Evolutionary conservation across 345 rosid species (phyloP).

Genomic region (Murraya paniculata): DNA sequence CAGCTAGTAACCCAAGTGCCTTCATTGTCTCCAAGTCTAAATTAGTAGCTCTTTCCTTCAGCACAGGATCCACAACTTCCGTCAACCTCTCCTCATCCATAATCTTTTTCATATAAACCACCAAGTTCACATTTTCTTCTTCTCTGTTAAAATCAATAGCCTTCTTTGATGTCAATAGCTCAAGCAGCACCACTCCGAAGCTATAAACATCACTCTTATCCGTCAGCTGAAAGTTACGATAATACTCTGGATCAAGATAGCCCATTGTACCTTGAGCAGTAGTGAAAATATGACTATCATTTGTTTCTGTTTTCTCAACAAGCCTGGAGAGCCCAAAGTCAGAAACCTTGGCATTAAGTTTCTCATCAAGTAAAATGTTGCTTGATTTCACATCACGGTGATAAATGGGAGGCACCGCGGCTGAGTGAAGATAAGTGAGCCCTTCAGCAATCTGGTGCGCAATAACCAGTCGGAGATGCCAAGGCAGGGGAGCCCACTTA

Average conservation of each 20-base stretch:
- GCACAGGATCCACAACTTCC: slow-evolving; percentile 36
- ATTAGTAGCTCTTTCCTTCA: slow-evolving; percentile 27
- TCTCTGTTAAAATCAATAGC: slow-evolving; percentile 41
- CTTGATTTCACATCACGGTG: slow-evolving; percentile 55
- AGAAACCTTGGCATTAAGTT: slow-evolving; percentile 40
- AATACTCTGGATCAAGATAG: slow-evolving; percentile 51
- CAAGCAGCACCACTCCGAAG: slow-evolving; percentile 51
- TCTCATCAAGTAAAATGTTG: slow-evolving; percentile 50
- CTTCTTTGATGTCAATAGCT: slow-evolving; percentile 44
- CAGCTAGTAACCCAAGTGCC: slow-evolving; percentile 43
- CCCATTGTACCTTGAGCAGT: slow-evolving; percentile 57
- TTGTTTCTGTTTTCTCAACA: slow-evolving; percentile 22
- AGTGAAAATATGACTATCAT: slow-evolving; percentile 47
- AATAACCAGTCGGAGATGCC: slow-evolving; percentile 38
- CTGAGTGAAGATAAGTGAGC: slow-evolving; percentile 44
- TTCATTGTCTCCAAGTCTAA: slow-evolving; percentile 48
- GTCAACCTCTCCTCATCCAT: slow-evolving; percentile 37
- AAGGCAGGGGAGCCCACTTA: slow-evolving; percentile 18
- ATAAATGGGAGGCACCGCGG: slow-evolving; percentile 45
- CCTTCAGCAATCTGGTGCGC: slow-evolving; percentile 43
- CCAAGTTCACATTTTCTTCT: slow-evolving; percentile 46
- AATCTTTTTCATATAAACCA: slow-evolving; percentile 33
- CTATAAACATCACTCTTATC: slow-evolving; percentile 59
- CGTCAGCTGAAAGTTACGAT: slow-evolving; percentile 37
- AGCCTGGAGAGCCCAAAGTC: slow-evolving; percentile 61